Evolutionary conservation across 495 filamentous ascomycete species (phyloP).

Genomic region (Tetracladium setigerum): DNA sequence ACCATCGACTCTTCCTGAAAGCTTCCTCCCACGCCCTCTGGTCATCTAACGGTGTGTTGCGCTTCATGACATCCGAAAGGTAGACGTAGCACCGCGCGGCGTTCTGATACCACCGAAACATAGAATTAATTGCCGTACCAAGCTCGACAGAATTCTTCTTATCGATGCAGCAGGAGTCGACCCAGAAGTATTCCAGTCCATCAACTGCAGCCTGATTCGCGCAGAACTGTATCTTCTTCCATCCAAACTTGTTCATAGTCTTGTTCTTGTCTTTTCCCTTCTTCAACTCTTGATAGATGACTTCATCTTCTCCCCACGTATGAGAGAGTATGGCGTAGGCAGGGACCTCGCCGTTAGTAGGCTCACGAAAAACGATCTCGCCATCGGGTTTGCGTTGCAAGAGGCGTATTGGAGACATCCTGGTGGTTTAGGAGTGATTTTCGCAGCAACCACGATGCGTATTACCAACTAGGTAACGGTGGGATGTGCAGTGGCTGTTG

Average conservation of each 20-base stretch:
- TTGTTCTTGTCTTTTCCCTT: too few species aligned
- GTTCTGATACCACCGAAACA: slow-evolving; percentile 31
- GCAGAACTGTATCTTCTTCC: too few species aligned
- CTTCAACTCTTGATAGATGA: too few species aligned
- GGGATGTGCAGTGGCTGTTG: neutral
- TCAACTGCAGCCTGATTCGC: too few species aligned
- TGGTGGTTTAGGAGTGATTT: neutral
- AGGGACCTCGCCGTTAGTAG: too few species aligned
- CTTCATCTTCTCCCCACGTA: too few species aligned
- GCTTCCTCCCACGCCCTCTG: slow-evolving; percentile 1
- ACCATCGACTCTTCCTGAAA: slow-evolving; percentile 8
- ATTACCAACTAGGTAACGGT: neutral
- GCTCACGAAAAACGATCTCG: slow-evolving; percentile 20
- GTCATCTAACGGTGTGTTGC: slow-evolving; percentile 1
- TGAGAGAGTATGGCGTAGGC: too few species aligned
- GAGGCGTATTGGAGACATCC: slow-evolving; percentile 12
- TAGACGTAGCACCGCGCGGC: slow-evolving; percentile 27
- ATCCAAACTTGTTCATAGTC: too few species aligned
- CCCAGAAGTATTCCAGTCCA: too few species aligned
- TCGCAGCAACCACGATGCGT: neutral
- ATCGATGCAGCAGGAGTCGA: too few species aligned
- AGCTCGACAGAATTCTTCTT: slow-evolving; percentile 26
- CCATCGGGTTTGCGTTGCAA: slow-evolving; percentile 16
- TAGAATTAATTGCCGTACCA: slow-evolving; percentile 32
- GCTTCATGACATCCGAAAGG: slow-evolving; percentile 5